A percentile compares a stretch with the other conserved stretches of the same genome.
phyloP scores from a whole-genome alignment of 345 rosid genomes.

The Euphorbia peplus region DNA sequence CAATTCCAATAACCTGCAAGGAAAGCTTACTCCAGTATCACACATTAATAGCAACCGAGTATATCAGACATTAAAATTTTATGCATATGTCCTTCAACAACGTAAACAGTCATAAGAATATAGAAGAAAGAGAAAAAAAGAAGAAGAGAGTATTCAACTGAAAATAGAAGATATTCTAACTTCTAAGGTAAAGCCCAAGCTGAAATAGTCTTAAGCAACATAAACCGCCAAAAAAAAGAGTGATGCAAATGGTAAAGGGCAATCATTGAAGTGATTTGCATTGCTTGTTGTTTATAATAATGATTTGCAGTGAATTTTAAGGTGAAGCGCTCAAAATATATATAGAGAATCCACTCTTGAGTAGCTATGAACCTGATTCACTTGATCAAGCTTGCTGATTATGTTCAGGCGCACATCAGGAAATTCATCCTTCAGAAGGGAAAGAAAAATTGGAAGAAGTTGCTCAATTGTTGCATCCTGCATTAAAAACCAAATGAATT shows the following conservation, averaged over 20 bases:
- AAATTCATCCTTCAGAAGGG: conserved; percentile 92
- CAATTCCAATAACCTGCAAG: conserved; percentile 90
- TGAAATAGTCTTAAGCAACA: neutral
- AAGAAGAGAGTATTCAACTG: neutral
- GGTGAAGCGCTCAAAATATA: neutral
- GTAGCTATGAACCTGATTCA: conserved; percentile 68
- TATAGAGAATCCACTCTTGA: neutral
- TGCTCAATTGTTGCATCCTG: conserved; percentile 97
- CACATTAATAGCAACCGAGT: neutral
- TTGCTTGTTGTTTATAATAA: neutral
- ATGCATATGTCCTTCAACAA: no score
- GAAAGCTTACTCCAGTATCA: neutral
- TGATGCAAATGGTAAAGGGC: neutral
- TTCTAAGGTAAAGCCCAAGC: neutral
- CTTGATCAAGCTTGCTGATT: conserved; percentile 99
- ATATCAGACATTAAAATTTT: neutral
- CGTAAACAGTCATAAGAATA: neutral
- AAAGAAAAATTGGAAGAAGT: conserved; percentile 94
- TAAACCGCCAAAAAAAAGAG: neutral
- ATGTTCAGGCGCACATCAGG: conserved; percentile 97
- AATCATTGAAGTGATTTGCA: neutral
- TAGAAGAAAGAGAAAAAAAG: neutral
- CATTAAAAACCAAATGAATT: conserved; percentile 7
- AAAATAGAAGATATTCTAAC: neutral
- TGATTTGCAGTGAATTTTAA: neutral